Evolutionary conservation across 148 eudicot species (phyloP), one percentile per base, ranked within the genome.

Genomic region (Rhododendron williamsianum): DNA sequence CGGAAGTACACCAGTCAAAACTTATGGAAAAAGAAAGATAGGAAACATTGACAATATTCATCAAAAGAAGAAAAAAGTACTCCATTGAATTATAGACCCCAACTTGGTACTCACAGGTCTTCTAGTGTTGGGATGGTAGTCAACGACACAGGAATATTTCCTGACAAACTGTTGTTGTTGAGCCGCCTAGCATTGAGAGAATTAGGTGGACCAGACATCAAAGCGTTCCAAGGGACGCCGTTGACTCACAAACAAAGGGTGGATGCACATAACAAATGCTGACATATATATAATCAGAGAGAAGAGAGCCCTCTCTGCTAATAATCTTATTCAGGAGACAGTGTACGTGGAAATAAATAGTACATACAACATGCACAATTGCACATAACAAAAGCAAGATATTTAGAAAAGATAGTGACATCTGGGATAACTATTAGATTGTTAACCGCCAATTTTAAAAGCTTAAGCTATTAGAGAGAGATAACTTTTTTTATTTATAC

Each of bases 21-120:
- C 30, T 45, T 11, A 23, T 19, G 76, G 81, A 65, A 51, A 72
- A 33, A 4, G 25, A 54, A 48, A 48, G 18, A 82, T 3, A 82
- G 38, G 63, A 43, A 38, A n/a, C 45, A n/a, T 76, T 9, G 10
- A 63, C 9, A 63, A 7, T 63, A 63, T 21, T 63, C 27, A 21
- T 63, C 11, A 7, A 63, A n/a, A 63, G 27, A n/a, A 63, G 3
- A n/a, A 63, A 63, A 16, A 21, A 60, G 21, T 4, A 41, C 45
- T 41, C 45, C 12, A 16, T 16, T 21, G 25, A 63, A 63, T 63
- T 23, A 15, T 63, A 38, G 16, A 21, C 54, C 82, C 67, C 21
- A 38, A 43, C n/a, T 89, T 77, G 51, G 82, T 86, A 91, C 98
- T 92, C 88, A 94, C 98, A 95, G 96, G 81, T 91, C 92, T 94